Conservation (phyloP, 2,329 filamentous ascomycete genomes). For the Emericellopsis cladophorae region DNA sequence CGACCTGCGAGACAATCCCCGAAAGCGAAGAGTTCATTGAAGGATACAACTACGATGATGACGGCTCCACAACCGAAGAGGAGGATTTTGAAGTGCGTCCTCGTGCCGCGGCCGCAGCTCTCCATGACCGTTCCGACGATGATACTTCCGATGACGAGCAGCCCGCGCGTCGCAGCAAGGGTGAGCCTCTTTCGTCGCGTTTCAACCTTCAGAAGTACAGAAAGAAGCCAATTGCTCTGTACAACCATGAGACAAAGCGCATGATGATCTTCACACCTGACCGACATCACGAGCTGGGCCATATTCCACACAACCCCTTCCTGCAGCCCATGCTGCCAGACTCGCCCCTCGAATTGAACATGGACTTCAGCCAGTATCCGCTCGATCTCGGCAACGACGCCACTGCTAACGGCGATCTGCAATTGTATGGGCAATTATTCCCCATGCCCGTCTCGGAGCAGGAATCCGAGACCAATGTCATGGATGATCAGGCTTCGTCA, state of each 20-base stretch:
- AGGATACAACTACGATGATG: slow-evolving; percentile 34
- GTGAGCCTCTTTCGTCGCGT: slow-evolving; percentile 39
- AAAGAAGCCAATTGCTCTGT: slow-evolving; percentile 44
- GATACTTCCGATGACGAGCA: slow-evolving; percentile 35
- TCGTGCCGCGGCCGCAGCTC: too few relatives aligned
- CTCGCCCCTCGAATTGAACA: not conserved
- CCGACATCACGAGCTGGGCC: slow-evolving; percentile 31
- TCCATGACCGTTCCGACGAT: slow-evolving; percentile 13
- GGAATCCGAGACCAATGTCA: not conserved
- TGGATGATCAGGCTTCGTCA: not conserved
- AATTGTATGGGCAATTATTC: too few relatives aligned
- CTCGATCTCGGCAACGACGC: too few relatives aligned
- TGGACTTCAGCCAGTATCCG: not conserved
- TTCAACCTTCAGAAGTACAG: slow-evolving; percentile 41
- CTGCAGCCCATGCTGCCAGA: not conserved
- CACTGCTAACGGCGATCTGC: too few relatives aligned
- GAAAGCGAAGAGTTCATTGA: slow-evolving; percentile 3
- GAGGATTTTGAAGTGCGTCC: slow-evolving; percentile 26
- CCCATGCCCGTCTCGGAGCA: too few relatives aligned
- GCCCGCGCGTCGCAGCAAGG: slow-evolving; percentile 32
- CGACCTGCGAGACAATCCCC: not conserved
- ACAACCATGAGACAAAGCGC: slow-evolving; percentile 44
- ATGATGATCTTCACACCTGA: slow-evolving; percentile 52
- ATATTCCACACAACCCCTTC: slow-evolving; percentile 29
- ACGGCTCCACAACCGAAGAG: slow-evolving; percentile 51